Conservation (phyloP, 805 yeast genomes). For the Yarrowia sp. region DNA sequence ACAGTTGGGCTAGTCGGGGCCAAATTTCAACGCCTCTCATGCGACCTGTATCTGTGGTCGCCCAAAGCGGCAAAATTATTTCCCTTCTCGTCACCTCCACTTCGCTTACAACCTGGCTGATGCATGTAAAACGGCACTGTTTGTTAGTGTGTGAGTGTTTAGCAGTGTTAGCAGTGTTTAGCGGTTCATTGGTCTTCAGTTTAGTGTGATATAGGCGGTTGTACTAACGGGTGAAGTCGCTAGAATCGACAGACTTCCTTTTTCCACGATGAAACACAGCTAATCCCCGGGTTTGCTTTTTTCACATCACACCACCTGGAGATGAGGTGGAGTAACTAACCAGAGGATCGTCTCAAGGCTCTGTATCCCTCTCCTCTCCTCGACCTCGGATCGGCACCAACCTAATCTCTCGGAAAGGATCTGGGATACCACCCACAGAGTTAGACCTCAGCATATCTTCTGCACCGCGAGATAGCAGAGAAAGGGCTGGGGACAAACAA, state of each 20-base stretch:
- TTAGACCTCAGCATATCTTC: slow-evolving; percentile 18
- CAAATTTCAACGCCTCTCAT: slow-evolving; percentile 25
- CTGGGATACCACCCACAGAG: slow-evolving; percentile 19
- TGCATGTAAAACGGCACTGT: slow-evolving; percentile 13
- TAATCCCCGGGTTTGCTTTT: too few relatives aligned
- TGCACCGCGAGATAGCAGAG: not conserved
- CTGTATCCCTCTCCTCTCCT: not conserved
- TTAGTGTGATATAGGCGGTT: too few relatives aligned
- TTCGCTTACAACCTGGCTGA: slow-evolving; percentile 14
- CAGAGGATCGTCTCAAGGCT: not conserved
- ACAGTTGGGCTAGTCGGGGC: slow-evolving; percentile 26
- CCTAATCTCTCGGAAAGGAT: slow-evolving; percentile 32
- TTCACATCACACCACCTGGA: too few relatives aligned
- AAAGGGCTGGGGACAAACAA: not conserved
- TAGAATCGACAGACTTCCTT: too few relatives aligned
- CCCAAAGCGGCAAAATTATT: slow-evolving; percentile 11
- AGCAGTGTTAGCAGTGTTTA: not conserved
- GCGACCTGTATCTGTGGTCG: slow-evolving; percentile 4
- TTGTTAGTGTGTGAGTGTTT: too few relatives aligned
- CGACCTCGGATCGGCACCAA: not conserved
- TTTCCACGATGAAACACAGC: too few relatives aligned
- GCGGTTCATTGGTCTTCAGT: too few relatives aligned
- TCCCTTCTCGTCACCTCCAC: slow-evolving; percentile 18
- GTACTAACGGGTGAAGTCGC: too few relatives aligned
- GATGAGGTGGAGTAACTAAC: not conserved